Base-by-base conservation (phyloP, 805 yeast genomes). In the Zygoascus bituminiphila region DNA sequence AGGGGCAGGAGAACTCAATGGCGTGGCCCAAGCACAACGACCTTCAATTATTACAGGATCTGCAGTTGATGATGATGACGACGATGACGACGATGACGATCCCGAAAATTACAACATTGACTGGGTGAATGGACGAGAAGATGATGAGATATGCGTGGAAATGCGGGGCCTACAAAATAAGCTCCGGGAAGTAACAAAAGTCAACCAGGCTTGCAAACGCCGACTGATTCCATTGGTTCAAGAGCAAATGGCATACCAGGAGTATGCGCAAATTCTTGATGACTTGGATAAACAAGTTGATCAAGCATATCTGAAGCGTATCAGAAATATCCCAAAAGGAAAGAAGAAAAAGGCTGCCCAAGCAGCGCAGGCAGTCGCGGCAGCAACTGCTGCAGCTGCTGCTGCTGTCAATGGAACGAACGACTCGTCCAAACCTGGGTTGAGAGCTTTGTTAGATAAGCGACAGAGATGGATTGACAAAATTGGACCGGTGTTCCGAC, bases 221-320 rank as follows among this genome's bases (percentile, higher is more conserved):
- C 68, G 71, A 37, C 61, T 93, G 33, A 67, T 81, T 22, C 94
- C 95, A 0, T 58, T 82, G 0, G 75, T 93, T 14, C 91, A 88
- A 56, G 93, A 85, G 54, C 95, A 86, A 57, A 73, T 93, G 58
- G 96, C 97, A 23, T 93, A 89, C 80, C 96, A 91, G 63, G 98
- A 93, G 64, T 93, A 87, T 64, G 73, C 82, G 50, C 84, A 91
- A 10, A 89, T 93, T 46, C 66, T 88, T 51, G 98, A 93, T 49
- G 98, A 93, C 62, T 72, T 93, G 56, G 97, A 93, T 64, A 93
- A 91, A 63, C 99, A 93, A 66, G 89, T 93, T 33, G 98, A 93
- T 62, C 97, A 87, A 64, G 89, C 95, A 19, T 93, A 89, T 62
- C 69, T 84, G 54, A 84, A 88, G 64, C 73, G 97, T 51, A 75